A percentile compares a stretch with the other conserved stretches of the same genome.
These are phyloP conservation scores for Phaeosphaeria sp. DNA, from an alignment of 2,329 filamentous ascomycete genomes.

Conservation along the genomic window DNA sequence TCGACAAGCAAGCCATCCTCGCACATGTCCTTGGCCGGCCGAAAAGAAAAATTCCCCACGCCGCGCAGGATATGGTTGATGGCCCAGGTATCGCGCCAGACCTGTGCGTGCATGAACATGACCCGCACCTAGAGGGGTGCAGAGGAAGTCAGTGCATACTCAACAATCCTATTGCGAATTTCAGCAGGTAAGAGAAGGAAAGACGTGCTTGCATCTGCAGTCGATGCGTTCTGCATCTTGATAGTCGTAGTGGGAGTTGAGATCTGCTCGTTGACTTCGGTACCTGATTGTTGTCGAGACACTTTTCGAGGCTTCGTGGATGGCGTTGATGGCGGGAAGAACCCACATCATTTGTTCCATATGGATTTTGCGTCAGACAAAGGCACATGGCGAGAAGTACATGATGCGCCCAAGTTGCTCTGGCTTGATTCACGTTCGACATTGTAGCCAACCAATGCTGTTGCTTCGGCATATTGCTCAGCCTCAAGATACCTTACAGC, in stretches of 20 bases:
- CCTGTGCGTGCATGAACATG: background rate
- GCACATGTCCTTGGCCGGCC: background rate
- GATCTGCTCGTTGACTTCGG: background rate
- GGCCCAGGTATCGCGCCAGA: background rate
- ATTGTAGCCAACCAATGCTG: too few species aligned
- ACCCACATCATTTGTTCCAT: too few species aligned
- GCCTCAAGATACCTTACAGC: constrained; percentile 11
- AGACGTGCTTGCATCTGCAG: too few species aligned
- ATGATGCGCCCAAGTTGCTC: too few species aligned
- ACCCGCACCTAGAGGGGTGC: background rate
- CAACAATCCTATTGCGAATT: too few species aligned
- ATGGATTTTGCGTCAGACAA: too few species aligned
- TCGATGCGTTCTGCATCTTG: background rate
- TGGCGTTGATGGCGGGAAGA: too few species aligned
- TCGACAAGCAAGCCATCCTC: background rate
- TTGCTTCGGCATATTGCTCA: too few species aligned
- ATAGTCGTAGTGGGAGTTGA: background rate
- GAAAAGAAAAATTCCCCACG: background rate
- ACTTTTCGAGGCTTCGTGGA: too few species aligned
- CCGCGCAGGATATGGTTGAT: background rate
- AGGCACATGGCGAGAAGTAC: too few species aligned
- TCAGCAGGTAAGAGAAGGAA: background rate
- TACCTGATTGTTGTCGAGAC: background rate
- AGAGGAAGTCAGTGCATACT: too few species aligned
- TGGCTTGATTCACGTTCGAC: background rate